Evolutionary conservation across 805 yeast species (phyloP), one percentile per base, ranked within the genome.

Genomic region (Saccharomycopsis sp.): DNA sequence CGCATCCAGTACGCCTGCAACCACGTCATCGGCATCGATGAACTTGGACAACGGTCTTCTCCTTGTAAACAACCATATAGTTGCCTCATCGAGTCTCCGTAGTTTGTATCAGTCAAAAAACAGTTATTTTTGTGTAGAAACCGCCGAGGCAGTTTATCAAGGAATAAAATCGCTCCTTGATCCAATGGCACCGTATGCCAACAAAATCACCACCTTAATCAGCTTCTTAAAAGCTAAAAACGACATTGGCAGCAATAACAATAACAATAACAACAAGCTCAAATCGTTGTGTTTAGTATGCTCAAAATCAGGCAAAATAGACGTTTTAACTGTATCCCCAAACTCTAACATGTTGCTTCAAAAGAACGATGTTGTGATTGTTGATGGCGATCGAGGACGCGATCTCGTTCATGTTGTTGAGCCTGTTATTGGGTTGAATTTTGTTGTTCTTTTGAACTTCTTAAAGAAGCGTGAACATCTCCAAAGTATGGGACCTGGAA

Each of bases 311-410:
- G 87, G 88, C 19, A 83, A 85, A 68, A 74, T 85, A 64, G 96
- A 88, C 69, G 77, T 87, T 34, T 75, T 86, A 47, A 83, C 89
- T 1, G 80, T 83, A 38, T 87, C 90, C 2, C 78, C 79, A 59
- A 81, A 80, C 64, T 80, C 90, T 14, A 86, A 86, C 65, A 73
- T 87, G 54, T 71, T 71, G 54, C 73, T 87, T 60, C 78, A 76
- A 61, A 75, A 80, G 52, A 76, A 81, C 58, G 94, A 88, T 70
- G 75, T 87, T 66, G 87, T 87, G 8, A 83, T 87, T 19, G 86
- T 86, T 58, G 94, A 88, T 71, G 96, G 94, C 57, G 96, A 88
- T 68, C 76, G 94, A 62, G 96, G 96, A 29, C 86, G 86, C 65
- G 96, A 88, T 69, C 70, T 88, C 62, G 93, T 85, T 8, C 80